These are phyloP conservation scores for Stylosanthes scabra DNA, from an alignment of 331 rosid species.

Conservation along the genomic window DNA sequence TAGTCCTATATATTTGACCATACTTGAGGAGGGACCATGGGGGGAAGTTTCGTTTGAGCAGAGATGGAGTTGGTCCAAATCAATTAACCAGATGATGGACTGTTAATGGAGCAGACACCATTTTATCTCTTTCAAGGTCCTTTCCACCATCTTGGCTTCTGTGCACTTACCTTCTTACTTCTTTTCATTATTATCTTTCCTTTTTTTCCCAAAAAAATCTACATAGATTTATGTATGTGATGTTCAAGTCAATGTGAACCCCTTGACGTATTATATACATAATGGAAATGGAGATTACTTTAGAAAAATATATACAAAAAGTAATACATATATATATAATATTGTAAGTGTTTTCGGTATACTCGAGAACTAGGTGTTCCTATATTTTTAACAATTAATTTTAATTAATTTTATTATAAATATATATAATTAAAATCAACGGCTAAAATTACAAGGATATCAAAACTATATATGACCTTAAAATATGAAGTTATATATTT, in stretches of 20 bases:
- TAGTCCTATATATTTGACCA: constrained; percentile 12
- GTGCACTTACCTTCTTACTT: not conserved
- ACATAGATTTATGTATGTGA: not conserved
- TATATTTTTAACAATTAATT: no score
- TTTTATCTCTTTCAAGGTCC: constrained; percentile 19
- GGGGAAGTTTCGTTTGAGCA: constrained; percentile 38
- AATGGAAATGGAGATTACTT: no score
- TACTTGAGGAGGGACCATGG: constrained; percentile 2
- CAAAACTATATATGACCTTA: no score
- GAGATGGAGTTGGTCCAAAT: constrained; percentile 31
- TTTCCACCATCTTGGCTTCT: constrained; percentile 14
- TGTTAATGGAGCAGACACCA: constrained; percentile 24
- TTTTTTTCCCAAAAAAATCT: not conserved
- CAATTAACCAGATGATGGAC: constrained; percentile 23
- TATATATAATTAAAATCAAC: no score
- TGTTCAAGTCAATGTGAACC: constrained; percentile 44
- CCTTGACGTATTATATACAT: constrained; percentile 23
- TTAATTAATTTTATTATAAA: no score
- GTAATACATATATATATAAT: no score
- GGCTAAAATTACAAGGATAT: no score
- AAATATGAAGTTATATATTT: no score
- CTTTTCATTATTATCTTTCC: not conserved
- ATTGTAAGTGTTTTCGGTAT: no score
- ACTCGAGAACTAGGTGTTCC: no score
- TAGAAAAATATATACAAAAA: no score